Evolutionary conservation across 1,284 basidiomycete species (phyloP), one percentile per base, ranked within the genome.

Genomic region (Vanrija pseudolonga): DNA sequence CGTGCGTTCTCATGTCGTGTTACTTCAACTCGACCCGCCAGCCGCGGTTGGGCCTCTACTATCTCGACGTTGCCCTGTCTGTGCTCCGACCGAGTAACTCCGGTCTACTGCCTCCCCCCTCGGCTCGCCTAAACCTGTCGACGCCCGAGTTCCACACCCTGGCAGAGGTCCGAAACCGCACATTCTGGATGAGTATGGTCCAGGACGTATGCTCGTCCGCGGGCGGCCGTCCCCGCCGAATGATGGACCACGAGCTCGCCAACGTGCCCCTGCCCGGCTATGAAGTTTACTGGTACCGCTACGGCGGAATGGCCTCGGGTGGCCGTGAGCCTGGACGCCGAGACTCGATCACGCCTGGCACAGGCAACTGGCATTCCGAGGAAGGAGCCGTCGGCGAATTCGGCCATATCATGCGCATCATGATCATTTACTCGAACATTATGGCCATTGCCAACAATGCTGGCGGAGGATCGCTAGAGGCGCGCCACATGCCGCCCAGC

Each of bases 21-120:
- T 76, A 77, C 56, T 76, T 74, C 60, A 71, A 70, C 43, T 72
- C 68, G 49, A 64, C 75, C 47, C 70, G 73, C 28, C 71, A 76
- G 50, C 54, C 72, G 1, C 61, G 66, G 8, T 58, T 74, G 11
- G 77, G 74, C 0, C 59, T 71, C 9, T 76, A 66, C 50, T 76
- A 76, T 60, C 73, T 77, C 24, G 74, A 74, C 59, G 60, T 63
- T 23, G 71, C 71, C 28, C 59, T 71, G 8, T 62, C 70, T 40
- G 63, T 71, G 23, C 59, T 75, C 15, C 63, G 63, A 11, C 66
- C 71, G 2, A 46, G 52, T 3, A 40, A 57, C 12, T 39, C 56
- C 4, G 59, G 60, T 15, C 59, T 56, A 15, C 26, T 55, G 23
- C 62, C 68, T 6, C 55, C 52, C 2, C 67, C 69, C 3, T 57